These are phyloP conservation scores for Hyphopichia burtonii DNA, from an alignment of 1,139 yeast species.

Conservation along the genomic window DNA sequence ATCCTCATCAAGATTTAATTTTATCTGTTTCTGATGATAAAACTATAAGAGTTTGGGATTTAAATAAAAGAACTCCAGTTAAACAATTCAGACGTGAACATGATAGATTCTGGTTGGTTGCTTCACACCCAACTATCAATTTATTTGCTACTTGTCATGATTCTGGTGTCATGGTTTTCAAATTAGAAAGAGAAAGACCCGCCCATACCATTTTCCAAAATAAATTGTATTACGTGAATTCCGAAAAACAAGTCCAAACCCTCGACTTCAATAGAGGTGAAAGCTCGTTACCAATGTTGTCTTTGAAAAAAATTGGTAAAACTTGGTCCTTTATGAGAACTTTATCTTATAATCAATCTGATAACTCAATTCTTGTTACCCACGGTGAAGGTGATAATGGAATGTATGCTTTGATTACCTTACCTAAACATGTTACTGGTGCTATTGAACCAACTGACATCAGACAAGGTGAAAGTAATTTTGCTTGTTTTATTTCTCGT, in stretches of 20 bases:
- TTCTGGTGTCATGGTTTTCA: constrained; percentile 97
- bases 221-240: constrained; percentile 71
- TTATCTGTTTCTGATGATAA: constrained; percentile 95
- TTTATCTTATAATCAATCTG: constrained; percentile 89
- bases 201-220: constrained; percentile 75
- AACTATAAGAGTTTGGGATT: constrained; percentile 97
- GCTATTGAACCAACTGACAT: constrained; percentile 86
- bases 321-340: constrained; percentile 85
- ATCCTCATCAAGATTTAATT: constrained; percentile 90
- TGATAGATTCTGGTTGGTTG: constrained; percentile 92
- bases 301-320: constrained; percentile 81
- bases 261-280: constrained; percentile 65
- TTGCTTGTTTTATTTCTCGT: constrained; percentile 89
- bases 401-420: constrained; percentile 68
- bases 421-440: constrained; percentile 89
- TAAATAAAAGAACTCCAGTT: constrained; percentile 89
- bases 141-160: constrained; percentile 97
- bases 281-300: constrained; percentile 73
- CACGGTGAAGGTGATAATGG: constrained; percentile 66
- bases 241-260: constrained; percentile 82
- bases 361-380: constrained; percentile 80
- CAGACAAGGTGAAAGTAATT: constrained; percentile 77
- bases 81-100: constrained; percentile 93
- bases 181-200: constrained; percentile 96
- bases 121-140: constrained; percentile 86